Evolutionary conservation across 2,329 filamentous ascomycete genomes (phyloP), one percentile per base, ranked within the genome.

Genomic region (Penicillium sp.): DNA sequence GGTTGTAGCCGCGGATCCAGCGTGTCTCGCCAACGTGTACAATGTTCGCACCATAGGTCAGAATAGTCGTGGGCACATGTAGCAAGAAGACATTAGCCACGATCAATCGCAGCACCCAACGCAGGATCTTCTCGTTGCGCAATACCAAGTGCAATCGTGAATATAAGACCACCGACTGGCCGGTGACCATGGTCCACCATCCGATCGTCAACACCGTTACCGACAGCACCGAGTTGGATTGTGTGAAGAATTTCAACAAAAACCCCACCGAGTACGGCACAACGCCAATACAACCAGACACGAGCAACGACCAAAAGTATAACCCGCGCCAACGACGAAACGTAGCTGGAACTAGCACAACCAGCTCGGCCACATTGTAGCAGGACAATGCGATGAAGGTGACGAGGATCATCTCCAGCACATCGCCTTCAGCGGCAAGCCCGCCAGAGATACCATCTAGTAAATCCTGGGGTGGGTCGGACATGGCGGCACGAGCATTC

Each of bases 91-190:
- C 68, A 49, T 80, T 71, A 42, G 68, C 51, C 26, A 79, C 67
- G 41, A 83, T 81, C 71, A 82, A 77, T 36, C 54, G 66, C 0
- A 79, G 62, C 0, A 77, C 70, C 8, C 66, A 62, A 3, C 66
- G 68, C 0, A 81, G 62, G 2, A 72, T 56, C 2, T 58, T 57
- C 5, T 68, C 63, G 28, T 76, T 73, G 11, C 69, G 70, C 2
- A 77, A 61, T 8, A 82, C 68, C 1, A 82, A 65, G 51, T 81
- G 76, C 0, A 82, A 67, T 5, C 79, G 70, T 0, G 77, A 81
- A 64, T 77, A 82, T 1, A 82, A 63, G 1, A 82, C 78, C 9
- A 80, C 50, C 0, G 73, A 72, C 54, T 80, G 76, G 0, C 78
- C 79, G 1, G 76, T 78, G 0, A 82, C 72, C 75, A 81, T 79